phyloP scores from a whole-genome alignment of 202 grass and related monocot species.

The Setaria viridis region DNA sequence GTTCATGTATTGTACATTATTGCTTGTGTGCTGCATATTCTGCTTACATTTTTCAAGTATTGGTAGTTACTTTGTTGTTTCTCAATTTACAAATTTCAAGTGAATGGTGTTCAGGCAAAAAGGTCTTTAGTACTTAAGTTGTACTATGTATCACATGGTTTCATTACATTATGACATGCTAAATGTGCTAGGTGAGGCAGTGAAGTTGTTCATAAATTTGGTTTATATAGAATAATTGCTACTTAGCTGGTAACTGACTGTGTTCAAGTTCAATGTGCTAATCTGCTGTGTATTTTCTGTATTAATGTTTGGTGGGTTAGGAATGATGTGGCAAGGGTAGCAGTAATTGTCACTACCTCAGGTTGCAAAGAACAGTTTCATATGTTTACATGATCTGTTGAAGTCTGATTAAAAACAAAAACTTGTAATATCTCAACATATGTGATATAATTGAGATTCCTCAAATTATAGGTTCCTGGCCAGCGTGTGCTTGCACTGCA shows the following conservation, averaged over 20 bases:
- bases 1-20: slow-evolving; percentile 4
- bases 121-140: neutral
- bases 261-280: slow-evolving; percentile 22
- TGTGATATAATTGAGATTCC: slow-evolving; percentile 37
- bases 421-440: neutral
- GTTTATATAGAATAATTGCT: slow-evolving; percentile 9
- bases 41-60: slow-evolving; percentile 15
- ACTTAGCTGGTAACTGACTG: neutral
- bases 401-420: neutral
- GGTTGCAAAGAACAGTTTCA: neutral
- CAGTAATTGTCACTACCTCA: neutral
- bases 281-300: neutral
- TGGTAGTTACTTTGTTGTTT: neutral
- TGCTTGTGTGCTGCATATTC: slow-evolving; percentile 31
- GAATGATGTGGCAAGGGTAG: neutral
- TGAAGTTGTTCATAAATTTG: slow-evolving; percentile 23
- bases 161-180: slow-evolving; percentile 3
- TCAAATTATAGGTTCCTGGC: slow-evolving; percentile 84
- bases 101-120: neutral
- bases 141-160: neutral
- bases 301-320: slow-evolving; percentile 15
- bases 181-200: neutral
- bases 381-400: neutral
- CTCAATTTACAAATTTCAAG: neutral
- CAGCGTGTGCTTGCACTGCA: slow-evolving; percentile 85